Evolutionary conservation across 352 stramenopile species (phyloP).

Genomic region (Phytopythium kandeliae): DNA sequence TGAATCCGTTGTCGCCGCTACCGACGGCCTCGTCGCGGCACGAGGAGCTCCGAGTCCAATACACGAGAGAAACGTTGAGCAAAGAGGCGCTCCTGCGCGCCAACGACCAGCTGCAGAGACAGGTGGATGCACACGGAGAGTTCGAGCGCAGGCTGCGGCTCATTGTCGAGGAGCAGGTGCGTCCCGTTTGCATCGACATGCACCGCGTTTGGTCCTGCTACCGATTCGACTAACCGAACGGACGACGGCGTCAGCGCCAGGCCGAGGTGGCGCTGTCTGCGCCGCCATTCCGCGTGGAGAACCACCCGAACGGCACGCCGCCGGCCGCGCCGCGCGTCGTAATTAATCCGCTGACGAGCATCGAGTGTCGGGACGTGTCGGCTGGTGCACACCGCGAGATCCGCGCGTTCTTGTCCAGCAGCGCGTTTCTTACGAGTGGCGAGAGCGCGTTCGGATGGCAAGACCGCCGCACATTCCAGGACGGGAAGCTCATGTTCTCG

Average conservation of each 20-base stretch:
- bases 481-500: constrained; percentile 45
- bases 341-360: constrained; percentile 20
- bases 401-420: constrained; percentile 32
- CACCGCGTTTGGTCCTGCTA: not conserved
- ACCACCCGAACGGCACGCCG: not conserved
- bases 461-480: constrained; percentile 34
- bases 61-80: constrained; percentile 39
- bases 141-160: constrained; percentile 34
- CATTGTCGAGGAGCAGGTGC: constrained; percentile 23
- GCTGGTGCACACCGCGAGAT: constrained; percentile 33
- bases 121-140: constrained; percentile 31
- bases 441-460: constrained; percentile 48
- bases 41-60: constrained; percentile 10
- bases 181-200: too few relatives aligned
- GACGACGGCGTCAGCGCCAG: constrained; percentile 7
- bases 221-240: not conserved
- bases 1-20: too few relatives aligned
- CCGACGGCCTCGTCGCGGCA: not conserved
- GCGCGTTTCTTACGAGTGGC: constrained; percentile 37
- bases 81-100: constrained; percentile 46
- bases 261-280: not conserved
- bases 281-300: not conserved
- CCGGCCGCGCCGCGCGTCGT: not conserved
- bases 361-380: constrained; percentile 37
- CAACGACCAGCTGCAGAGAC: constrained; percentile 40